Percentiles rank a stretch among this genome's conserved stretches.
Conservation (phyloP, 140 eudicot genomes). For the Ambrosia hybrid region DNA sequence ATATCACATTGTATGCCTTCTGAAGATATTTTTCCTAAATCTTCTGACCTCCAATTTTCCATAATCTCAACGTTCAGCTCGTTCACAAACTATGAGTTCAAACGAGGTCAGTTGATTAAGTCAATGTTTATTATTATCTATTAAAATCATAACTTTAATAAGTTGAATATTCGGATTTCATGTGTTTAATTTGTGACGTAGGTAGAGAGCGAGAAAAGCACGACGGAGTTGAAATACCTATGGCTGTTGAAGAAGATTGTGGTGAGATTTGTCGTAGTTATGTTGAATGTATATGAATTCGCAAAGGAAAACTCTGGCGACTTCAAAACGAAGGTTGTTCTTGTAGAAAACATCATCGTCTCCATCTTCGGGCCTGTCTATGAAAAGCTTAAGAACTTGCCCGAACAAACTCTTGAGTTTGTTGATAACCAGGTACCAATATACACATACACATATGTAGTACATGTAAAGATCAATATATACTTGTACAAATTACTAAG, state of each 20-base stretch:
- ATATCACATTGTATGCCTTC: not conserved
- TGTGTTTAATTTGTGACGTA: slow-evolving; percentile 7
- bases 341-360: slow-evolving; percentile 47
- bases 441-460: not conserved
- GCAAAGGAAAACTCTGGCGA: slow-evolving; percentile 58
- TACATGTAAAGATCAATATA: no score
- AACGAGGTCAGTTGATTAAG: slow-evolving; percentile 20
- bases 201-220: slow-evolving; percentile 40
- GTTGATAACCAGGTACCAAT: slow-evolving; percentile 57
- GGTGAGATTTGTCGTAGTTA: slow-evolving; percentile 32
- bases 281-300: slow-evolving; percentile 43
- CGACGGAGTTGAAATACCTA: slow-evolving; percentile 49
- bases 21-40: not conserved
- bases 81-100: slow-evolving; percentile 18
- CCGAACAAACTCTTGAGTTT: slow-evolving; percentile 44
- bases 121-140: not conserved
- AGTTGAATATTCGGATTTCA: not conserved
- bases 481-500: no score
- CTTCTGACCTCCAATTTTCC: not conserved
- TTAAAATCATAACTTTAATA: slow-evolving; percentile 3
- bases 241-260: slow-evolving; percentile 48
- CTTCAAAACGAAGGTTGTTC: slow-evolving; percentile 38
- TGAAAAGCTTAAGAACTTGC: slow-evolving; percentile 40
- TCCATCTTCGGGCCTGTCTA: slow-evolving; percentile 49
- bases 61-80: not conserved